A percentile compares a stretch with the other conserved stretches of the same genome.
Conservation (phyloP, 306 rosid species). For the Cucumis sativus region DNA sequence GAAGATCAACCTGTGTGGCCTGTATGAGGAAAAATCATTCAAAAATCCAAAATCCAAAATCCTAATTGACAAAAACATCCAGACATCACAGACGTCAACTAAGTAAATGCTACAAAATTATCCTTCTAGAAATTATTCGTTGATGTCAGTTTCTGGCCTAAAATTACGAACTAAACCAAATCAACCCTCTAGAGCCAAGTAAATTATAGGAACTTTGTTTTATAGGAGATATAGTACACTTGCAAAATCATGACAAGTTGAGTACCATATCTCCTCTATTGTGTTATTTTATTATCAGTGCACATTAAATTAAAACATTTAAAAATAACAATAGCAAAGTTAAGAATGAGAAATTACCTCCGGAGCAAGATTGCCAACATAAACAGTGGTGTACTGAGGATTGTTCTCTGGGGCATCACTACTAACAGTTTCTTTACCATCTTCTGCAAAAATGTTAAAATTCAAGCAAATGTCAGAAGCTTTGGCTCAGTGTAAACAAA, state of each 20-base stretch:
- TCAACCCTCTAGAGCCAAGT: not conserved
- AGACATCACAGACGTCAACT: not conserved
- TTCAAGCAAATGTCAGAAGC: not conserved
- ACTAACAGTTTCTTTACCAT: conserved; percentile 65
- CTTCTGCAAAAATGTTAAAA: conserved; percentile 48
- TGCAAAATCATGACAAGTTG: not conserved
- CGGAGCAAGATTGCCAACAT: conserved; percentile 88
- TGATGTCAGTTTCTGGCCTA: no score
- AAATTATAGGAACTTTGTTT: not conserved
- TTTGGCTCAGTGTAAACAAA: not conserved
- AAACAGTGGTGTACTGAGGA: conserved; percentile 90
- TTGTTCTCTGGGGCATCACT: conserved; percentile 90
- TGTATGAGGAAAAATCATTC: conserved; percentile 9
- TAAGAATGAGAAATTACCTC: conserved; percentile 37
- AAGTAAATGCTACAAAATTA: not conserved
- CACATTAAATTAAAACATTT: not conserved
- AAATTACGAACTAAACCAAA: not conserved
- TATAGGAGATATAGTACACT: not conserved
- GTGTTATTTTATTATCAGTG: not conserved
- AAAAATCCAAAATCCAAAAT: not conserved
- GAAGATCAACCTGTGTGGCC: conserved; percentile 84
- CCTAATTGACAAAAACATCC: not conserved
- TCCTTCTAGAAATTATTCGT: not conserved
- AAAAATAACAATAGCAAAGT: not conserved
- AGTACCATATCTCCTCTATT: not conserved